phyloP scores from a whole-genome alignment of 1,284 basidiomycete genomes.

The Sporisorium sorghi region DNA sequence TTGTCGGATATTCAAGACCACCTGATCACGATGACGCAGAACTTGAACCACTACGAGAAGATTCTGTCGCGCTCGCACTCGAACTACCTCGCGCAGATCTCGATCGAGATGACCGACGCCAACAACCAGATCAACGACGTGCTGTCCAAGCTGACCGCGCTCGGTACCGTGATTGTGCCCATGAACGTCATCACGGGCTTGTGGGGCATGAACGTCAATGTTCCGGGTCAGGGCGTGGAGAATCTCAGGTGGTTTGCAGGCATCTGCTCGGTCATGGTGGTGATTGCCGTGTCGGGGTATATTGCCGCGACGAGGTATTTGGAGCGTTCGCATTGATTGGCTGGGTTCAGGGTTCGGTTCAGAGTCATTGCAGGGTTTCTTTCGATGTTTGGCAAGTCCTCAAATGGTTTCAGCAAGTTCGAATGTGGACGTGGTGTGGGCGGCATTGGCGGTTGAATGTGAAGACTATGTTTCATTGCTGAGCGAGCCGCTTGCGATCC shows the following conservation, averaged over 20 bases:
- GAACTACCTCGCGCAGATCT: constrained; percentile 75
- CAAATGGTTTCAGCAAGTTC: no score
- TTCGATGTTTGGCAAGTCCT: background rate
- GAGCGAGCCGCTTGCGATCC: constrained; percentile 4
- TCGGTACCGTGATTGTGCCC: constrained; percentile 92
- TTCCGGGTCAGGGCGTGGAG: constrained; percentile 63
- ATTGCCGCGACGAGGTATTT: constrained; percentile 66
- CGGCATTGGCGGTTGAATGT: background rate
- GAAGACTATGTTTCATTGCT: background rate
- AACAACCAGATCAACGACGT: constrained; percentile 99
- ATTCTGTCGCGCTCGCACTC: constrained; percentile 97
- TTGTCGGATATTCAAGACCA: constrained; percentile 91
- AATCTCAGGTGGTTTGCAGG: constrained; percentile 67
- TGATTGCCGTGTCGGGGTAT: constrained; percentile 65
- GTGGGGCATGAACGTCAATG: constrained; percentile 69
- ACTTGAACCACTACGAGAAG: constrained; percentile 75
- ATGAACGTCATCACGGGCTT: constrained; percentile 71
- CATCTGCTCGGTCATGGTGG: constrained; percentile 64
- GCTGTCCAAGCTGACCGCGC: constrained; percentile 94
- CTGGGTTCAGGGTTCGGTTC: background rate
- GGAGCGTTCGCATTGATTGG: constrained; percentile 37
- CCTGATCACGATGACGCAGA: constrained; percentile 99
- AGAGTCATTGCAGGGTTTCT: background rate
- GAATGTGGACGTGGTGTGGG: no score
- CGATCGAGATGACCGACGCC: constrained; percentile 80